Conservation (phyloP, 2,329 filamentous ascomycete genomes). For the Ceratocystis eucalypticola region DNA sequence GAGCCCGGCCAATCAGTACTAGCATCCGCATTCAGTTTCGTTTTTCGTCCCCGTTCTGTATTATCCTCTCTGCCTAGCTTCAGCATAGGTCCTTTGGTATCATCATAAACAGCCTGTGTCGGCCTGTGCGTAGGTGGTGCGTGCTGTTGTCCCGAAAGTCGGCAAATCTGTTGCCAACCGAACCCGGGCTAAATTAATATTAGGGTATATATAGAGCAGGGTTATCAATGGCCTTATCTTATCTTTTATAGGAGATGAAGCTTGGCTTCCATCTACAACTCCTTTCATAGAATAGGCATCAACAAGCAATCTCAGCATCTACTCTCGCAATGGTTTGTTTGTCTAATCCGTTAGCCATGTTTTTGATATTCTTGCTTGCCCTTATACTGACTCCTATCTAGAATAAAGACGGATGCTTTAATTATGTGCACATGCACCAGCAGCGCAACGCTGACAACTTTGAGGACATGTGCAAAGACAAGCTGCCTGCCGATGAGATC, state of each 20-base stretch:
- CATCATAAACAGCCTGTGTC: neutral
- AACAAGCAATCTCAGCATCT: neutral
- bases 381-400: constrained; percentile 24
- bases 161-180: neutral
- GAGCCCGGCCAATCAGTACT: too few species aligned
- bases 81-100: neutral
- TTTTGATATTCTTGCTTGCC: neutral
- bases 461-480: constrained; percentile 60
- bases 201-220: neutral
- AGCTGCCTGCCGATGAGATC: constrained; percentile 62
- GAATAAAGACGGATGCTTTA: constrained; percentile 64
- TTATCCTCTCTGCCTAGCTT: neutral
- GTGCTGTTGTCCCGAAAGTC: neutral
- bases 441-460: constrained; percentile 64
- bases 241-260: neutral
- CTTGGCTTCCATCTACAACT: neutral
- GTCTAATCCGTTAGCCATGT: too few species aligned
- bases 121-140: too few species aligned
- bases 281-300: neutral
- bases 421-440: constrained; percentile 60
- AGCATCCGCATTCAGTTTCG: neutral
- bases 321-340: neutral
- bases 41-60: neutral
- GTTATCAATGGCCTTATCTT: neutral
- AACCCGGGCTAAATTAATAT: too few species aligned